Evolutionary conservation across 2,329 filamentous ascomycete species (phyloP).

Genomic region (Calonectria leucothoes): DNA sequence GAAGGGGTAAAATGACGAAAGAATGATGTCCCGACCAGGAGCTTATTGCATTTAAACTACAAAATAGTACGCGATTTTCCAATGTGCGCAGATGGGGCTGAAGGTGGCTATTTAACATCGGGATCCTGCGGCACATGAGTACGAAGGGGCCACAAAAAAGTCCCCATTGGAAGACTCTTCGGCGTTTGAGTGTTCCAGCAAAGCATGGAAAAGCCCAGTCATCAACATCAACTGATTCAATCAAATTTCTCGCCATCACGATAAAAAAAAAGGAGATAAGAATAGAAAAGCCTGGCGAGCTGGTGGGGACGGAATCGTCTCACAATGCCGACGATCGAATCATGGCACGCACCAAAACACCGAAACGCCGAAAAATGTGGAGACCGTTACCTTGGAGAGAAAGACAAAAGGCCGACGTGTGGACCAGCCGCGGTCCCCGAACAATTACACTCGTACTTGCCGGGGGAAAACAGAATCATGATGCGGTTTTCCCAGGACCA

Average conservation of each 20-base stretch:
- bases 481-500: neutral
- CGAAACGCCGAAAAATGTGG: constrained; percentile 10
- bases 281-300: neutral
- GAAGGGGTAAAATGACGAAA: neutral
- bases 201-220: neutral
- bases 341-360: neutral
- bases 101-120: neutral
- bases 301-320: neutral
- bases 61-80: neutral
- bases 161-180: neutral
- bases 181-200: constrained; percentile 8
- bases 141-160: neutral
- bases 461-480: too few species aligned
- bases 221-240: constrained; percentile 3
- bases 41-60: constrained; percentile 6
- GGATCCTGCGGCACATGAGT: neutral
- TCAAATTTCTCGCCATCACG: neutral
- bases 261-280: neutral
- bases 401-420: neutral
- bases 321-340: neutral
- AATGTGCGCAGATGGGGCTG: neutral
- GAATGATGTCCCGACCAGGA: neutral
- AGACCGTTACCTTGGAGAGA: neutral
- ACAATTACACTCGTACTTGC: neutral
- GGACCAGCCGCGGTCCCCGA: neutral